Evolutionary conservation across 1,139 yeast species (phyloP).

Genomic region (Saccharomycopsis hybrid): DNA sequence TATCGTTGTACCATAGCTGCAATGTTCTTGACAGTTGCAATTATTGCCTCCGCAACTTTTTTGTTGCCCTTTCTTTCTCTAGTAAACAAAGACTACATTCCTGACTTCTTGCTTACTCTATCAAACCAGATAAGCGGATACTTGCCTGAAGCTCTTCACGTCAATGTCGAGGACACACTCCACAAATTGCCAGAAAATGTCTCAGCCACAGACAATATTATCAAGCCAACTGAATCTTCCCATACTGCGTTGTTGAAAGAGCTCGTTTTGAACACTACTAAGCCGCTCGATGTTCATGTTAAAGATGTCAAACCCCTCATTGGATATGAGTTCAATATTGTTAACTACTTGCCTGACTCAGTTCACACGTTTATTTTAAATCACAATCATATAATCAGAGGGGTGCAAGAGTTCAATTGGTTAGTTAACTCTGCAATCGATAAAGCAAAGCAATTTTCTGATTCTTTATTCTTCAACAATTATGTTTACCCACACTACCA

Average conservation of each 20-base stretch:
- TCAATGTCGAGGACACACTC: not conserved
- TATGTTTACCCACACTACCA: conserved; percentile 4
- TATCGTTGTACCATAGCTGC: too few species aligned
- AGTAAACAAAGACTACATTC: conserved; percentile 13
- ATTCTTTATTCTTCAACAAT: conserved; percentile 3
- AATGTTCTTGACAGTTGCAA: conserved; percentile 17
- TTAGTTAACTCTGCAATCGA: not conserved
- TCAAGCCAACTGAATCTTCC: not conserved
- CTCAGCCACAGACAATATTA: conserved; percentile 1
- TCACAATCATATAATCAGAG: not conserved
- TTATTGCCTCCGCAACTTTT: conserved; percentile 18
- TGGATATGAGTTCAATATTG: conserved; percentile 1
- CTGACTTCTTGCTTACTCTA: conserved; percentile 12
- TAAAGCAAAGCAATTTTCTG: not conserved
- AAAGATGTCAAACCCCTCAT: not conserved
- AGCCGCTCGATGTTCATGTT: not conserved
- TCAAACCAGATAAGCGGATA: conserved; percentile 5
- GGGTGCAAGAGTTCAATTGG: not conserved
- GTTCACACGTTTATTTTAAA: not conserved
- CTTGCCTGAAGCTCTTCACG: conserved; percentile 6
- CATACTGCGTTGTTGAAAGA: not conserved
- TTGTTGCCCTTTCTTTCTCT: conserved; percentile 18
- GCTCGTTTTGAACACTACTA: not conserved
- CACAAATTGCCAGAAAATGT: not conserved
- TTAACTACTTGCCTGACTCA: conserved; percentile 1